Base-by-base conservation (phyloP, 176 grass and related monocot species). In the Chloris gayana region DNA sequence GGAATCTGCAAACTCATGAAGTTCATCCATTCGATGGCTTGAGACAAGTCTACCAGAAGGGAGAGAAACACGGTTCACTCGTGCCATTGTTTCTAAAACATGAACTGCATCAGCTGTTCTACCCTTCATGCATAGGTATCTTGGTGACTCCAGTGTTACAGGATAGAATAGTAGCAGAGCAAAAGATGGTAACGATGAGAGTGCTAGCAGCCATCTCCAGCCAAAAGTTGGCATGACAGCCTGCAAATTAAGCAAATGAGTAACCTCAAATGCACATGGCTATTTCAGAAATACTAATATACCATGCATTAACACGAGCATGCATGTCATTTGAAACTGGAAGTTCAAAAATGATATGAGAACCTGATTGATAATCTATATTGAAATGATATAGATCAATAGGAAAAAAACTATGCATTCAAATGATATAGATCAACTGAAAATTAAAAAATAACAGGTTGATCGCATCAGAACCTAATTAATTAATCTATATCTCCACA, bases 41-140 rank as follows among this genome's bases (percentile, higher is more conserved):
- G 81, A 78, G 56, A 79, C 76, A 67, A 98, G 90, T 29, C 75
- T 68, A 29, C 95, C 95, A 76, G 73, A 77, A 74, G 95, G 95
- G 10, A 95, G 84, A 64, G 70, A 77, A 66, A 89, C 86, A 69
- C 74, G 79, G 75, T 98, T 95, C 42, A 95, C 64, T 73, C 67
- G 78, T 19, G 95, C 85, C 90, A 95, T 94, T 69, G 80, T 91
- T 80, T 94, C 92, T 84, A 98, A 83, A 78, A 95, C 88, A 84
- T 84, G 81, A 70, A 83, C 57, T 57, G 92, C 92, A 72, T 92
- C 95, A 59, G 75, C 46, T 82, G 68, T 87, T 87, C 84, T 91
- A 51, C 92, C 88, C 85, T 92, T 98, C 90, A 92, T 89, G 86
- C 85, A 98, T 77, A 98, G 82, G 75, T 94, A 98, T 86, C 90